Evolutionary conservation across 129 eudicot genomes (phyloP).

Genomic region (Silybum marianum): DNA sequence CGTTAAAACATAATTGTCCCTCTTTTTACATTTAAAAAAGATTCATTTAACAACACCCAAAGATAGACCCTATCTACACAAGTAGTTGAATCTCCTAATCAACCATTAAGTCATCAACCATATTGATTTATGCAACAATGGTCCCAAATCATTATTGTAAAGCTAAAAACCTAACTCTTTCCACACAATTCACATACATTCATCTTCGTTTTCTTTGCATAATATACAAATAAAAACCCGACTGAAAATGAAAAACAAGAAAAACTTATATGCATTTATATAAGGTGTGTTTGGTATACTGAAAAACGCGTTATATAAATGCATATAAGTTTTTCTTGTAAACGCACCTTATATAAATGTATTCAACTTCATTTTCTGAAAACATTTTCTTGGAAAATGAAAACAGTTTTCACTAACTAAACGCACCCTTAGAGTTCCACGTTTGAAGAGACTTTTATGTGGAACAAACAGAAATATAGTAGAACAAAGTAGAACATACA

Average conservation of each 20-base stretch:
- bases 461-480: no score
- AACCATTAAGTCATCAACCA: slow-evolving; percentile 30
- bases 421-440: no score
- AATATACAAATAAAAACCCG: background rate
- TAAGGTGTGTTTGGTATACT: no score
- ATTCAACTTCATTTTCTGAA: no score
- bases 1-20: background rate
- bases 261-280: slow-evolving; percentile 10
- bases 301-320: no score
- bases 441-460: no score
- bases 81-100: slow-evolving; percentile 38
- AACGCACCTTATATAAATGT: no score
- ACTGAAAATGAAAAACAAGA: slow-evolving; percentile 7
- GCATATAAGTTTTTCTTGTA: no score
- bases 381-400: no score
- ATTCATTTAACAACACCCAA: background rate
- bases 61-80: slow-evolving; percentile 5
- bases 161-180: background rate
- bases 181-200: background rate
- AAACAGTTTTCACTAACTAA: no score
- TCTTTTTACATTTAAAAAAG: background rate
- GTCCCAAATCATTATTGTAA: slow-evolving; percentile 16
- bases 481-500: no score
- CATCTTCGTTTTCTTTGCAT: background rate
- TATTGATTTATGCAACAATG: background rate